These are phyloP conservation scores for Jacaranda mimosifolia DNA, from an alignment of 257 asterid genomes.

Conservation along the genomic window DNA sequence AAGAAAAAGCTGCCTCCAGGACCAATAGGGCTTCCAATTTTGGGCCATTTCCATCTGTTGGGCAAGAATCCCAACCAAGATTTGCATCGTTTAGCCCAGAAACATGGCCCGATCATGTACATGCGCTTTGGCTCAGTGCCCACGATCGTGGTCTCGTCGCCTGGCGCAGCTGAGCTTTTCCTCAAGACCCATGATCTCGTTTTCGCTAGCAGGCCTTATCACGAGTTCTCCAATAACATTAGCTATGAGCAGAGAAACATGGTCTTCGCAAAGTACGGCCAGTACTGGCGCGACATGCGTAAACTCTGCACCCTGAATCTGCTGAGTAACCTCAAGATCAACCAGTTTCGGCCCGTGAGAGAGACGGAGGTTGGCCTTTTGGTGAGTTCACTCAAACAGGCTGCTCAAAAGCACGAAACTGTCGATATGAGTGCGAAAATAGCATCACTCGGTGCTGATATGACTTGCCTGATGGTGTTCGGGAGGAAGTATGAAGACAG, in stretches of 20 bases:
- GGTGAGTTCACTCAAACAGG: slow-evolving; percentile 1
- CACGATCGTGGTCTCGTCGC: slow-evolving; percentile 45
- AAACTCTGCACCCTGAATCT: slow-evolving; percentile 40
- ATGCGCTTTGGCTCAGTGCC: slow-evolving; percentile 36
- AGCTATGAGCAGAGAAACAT: slow-evolving; percentile 32
- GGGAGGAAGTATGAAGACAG: slow-evolving; percentile 41
- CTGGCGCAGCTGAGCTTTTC: slow-evolving; percentile 43
- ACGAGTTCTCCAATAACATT: slow-evolving; percentile 31
- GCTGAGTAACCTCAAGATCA: slow-evolving; percentile 32
- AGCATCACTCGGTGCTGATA: slow-evolving; percentile 10
- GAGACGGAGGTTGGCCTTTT: slow-evolving; percentile 19
- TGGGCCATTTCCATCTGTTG: slow-evolving; percentile 44
- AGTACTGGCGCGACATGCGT: slow-evolving; percentile 50
- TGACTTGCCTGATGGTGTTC: slow-evolving; percentile 46
- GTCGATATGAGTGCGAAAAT: slow-evolving; percentile 37
- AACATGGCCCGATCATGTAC: slow-evolving; percentile 41
- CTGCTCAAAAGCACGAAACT: background rate
- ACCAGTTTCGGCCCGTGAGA: slow-evolving; percentile 36
- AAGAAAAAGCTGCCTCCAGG: slow-evolving; percentile 35
- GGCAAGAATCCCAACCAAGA: slow-evolving; percentile 40
- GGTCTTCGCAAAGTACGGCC: slow-evolving; percentile 31
- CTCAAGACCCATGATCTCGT: slow-evolving; percentile 40
- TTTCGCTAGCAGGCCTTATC: slow-evolving; percentile 31
- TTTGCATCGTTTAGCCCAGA: slow-evolving; percentile 24
- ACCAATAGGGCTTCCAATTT: slow-evolving; percentile 34